Percentiles rank a stretch among this genome's conserved stretches.
Evolutionary conservation across 2,329 filamentous ascomycete genomes (phyloP).

Genomic region (Podosphaera aphanis): DNA sequence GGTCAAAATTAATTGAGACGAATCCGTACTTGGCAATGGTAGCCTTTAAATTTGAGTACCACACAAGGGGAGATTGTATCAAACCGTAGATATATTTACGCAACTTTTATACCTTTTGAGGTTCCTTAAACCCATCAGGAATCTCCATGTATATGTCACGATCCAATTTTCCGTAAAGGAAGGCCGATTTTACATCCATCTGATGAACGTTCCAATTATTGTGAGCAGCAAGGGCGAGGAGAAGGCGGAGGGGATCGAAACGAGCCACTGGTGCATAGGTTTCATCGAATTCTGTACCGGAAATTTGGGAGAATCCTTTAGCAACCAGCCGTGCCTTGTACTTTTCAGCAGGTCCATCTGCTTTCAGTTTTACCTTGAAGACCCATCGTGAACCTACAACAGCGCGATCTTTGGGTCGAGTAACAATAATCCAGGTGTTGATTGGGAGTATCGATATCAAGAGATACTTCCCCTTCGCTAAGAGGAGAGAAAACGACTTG

Average conservation of each 20-base stretch:
- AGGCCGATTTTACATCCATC: not conserved
- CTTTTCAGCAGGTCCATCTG: not conserved
- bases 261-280: not conserved
- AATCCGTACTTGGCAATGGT: not conserved
- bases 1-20: not conserved
- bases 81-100: not conserved
- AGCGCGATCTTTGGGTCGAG: not conserved
- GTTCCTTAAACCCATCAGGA: not conserved
- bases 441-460: not conserved
- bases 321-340: constrained; percentile 1
- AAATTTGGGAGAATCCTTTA: constrained; percentile 1
- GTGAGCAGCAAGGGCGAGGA: not conserved
- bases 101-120: not conserved
- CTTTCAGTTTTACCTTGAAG: not conserved
- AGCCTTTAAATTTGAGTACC: not conserved
- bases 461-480: not conserved
- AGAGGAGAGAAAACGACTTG: not conserved
- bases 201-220: not conserved
- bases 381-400: not conserved
- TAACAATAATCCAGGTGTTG: not conserved
- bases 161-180: not conserved
- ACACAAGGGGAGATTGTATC: not conserved
- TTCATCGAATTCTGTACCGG: not conserved
- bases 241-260: not conserved
- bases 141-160: not conserved